phyloP scores from a whole-genome alignment of 169 alveolate species.

The Perkinsus chesapeaki region DNA sequence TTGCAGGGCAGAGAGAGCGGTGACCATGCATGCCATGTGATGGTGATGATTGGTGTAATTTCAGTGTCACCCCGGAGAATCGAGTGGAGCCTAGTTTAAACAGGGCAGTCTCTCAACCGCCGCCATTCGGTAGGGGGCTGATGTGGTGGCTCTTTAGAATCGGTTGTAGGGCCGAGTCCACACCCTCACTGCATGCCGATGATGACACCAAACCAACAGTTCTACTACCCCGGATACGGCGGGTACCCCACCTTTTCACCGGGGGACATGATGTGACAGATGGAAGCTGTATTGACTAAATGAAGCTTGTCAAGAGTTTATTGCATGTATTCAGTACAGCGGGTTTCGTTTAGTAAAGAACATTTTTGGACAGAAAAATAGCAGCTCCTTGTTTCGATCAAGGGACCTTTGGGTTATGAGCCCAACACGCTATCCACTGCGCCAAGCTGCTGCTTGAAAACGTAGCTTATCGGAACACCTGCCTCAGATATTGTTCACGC shows the following conservation, averaged over 20 bases:
- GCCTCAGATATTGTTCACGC: no score
- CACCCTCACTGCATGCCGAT: background rate
- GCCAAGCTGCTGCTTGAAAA: background rate
- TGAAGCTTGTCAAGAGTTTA: background rate
- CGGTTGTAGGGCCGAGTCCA: background rate
- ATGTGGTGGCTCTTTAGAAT: no score
- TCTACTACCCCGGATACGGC: background rate
- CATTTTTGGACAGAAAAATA: background rate
- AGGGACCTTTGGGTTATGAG: slow-evolving; percentile 4
- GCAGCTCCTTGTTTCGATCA: slow-evolving; percentile 4
- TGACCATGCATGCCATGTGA: background rate
- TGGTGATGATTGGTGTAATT: background rate
- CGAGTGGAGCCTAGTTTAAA: background rate
- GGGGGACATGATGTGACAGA: background rate
- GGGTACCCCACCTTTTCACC: background rate
- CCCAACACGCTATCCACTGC: slow-evolving; percentile 6
- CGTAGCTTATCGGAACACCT: background rate
- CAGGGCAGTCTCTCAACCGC: background rate
- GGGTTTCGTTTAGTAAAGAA: no score
- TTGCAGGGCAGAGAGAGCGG: background rate
- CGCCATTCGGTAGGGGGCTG: background rate
- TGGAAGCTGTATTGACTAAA: background rate
- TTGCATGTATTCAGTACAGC: no score
- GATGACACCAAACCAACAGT: background rate
- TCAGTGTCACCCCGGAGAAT: background rate